These are phyloP conservation scores for Xylaria intraflava DNA, from an alignment of 495 filamentous ascomycete species.

Conservation along the genomic window DNA sequence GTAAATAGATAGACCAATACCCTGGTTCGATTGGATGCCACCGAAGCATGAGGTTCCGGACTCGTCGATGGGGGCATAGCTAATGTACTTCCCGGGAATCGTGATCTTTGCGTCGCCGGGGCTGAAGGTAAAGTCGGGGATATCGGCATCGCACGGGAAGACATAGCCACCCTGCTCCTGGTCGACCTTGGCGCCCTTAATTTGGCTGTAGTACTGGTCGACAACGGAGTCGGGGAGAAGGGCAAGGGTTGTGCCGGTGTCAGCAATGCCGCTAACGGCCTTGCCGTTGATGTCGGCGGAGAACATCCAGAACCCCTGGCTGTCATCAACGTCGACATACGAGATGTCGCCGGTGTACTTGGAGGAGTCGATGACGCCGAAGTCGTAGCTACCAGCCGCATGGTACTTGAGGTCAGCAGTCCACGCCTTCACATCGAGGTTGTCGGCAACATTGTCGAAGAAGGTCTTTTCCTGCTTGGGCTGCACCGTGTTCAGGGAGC, in stretches of 20 bases:
- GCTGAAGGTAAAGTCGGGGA: not conserved
- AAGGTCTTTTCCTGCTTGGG: constrained; percentile 59
- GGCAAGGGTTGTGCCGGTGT: constrained; percentile 67
- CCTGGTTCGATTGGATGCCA: constrained; percentile 31
- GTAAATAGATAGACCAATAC: constrained; percentile 60
- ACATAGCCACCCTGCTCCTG: constrained; percentile 51
- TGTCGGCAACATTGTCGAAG: constrained; percentile 59
- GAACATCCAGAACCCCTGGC: constrained; percentile 67
- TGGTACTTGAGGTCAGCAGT: constrained; percentile 61
- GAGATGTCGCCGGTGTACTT: constrained; percentile 59
- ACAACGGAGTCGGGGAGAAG: constrained; percentile 51
- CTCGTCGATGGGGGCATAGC: not conserved
- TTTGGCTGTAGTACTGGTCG: constrained; percentile 54
- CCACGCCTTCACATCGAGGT: constrained; percentile 54
- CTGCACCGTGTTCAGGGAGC: constrained; percentile 60
- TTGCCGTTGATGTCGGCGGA: constrained; percentile 33
- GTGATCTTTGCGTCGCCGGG: not conserved
- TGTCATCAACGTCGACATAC: constrained; percentile 52
- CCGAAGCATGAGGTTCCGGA: not conserved
- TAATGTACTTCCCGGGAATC: not conserved
- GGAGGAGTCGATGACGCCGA: constrained; percentile 57
- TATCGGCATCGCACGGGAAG: constrained; percentile 38
- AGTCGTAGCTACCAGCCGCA: constrained; percentile 60
- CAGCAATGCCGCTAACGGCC: constrained; percentile 44
- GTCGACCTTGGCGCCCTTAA: constrained; percentile 44